Evolutionary conservation across 805 yeast species (phyloP).

Genomic region (Candida sonorensis): DNA sequence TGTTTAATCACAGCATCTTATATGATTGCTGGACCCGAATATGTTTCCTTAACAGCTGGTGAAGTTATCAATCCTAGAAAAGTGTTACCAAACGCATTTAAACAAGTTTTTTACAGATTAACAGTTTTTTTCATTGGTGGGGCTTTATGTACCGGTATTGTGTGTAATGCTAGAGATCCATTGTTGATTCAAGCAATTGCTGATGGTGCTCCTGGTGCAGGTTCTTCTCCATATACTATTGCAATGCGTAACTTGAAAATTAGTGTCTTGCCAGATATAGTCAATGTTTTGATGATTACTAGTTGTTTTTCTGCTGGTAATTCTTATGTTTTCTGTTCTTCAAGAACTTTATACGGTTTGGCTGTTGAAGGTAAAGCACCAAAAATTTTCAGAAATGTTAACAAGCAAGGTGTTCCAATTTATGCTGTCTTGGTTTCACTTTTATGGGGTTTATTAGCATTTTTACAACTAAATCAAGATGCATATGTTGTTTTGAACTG

Average conservation of each 20-base stretch:
- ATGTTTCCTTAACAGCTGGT: slow-evolving; percentile 39
- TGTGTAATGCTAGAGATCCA: slow-evolving; percentile 37
- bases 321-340: slow-evolving; percentile 67
- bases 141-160: slow-evolving; percentile 39
- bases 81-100: slow-evolving; percentile 36
- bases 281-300: slow-evolving; percentile 66
- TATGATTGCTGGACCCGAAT: slow-evolving; percentile 61
- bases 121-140: slow-evolving; percentile 41
- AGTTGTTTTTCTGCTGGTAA: slow-evolving; percentile 81
- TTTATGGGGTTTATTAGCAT: slow-evolving; percentile 60
- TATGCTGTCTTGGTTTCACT: slow-evolving; percentile 46
- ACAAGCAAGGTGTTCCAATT: slow-evolving; percentile 69
- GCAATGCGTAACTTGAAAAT: slow-evolving; percentile 67
- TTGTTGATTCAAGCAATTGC: slow-evolving; percentile 27
- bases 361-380: slow-evolving; percentile 73
- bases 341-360: slow-evolving; percentile 60
- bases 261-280: slow-evolving; percentile 60
- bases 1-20: slow-evolving; percentile 61
- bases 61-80: slow-evolving; percentile 38
- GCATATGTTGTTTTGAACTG: slow-evolving; percentile 65
- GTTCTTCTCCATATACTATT: slow-evolving; percentile 69
- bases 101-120: slow-evolving; percentile 37
- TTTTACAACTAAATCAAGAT: slow-evolving; percentile 54
- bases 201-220: slow-evolving; percentile 35
- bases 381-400: slow-evolving; percentile 50